A percentile compares a stretch with the other conserved stretches of the same genome.
phyloP scores from a whole-genome alignment of 257 asterid species.

The Gardenia jasminoides region DNA sequence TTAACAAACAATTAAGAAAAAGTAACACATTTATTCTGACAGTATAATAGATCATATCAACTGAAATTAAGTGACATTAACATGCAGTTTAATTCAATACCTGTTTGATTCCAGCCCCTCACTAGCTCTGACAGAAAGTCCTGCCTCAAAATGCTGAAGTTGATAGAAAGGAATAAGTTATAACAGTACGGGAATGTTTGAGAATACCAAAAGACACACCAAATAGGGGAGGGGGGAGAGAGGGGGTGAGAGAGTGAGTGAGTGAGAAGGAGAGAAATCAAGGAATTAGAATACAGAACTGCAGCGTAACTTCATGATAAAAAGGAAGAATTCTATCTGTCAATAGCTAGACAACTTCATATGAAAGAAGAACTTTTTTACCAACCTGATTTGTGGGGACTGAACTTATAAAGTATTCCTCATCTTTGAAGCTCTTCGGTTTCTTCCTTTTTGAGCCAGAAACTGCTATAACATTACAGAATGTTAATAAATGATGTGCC shows the following conservation, averaged over 20 bases:
- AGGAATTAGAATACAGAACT: not conserved
- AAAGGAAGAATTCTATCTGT: not conserved
- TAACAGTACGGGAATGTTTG: not conserved
- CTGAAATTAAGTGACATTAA: not conserved
- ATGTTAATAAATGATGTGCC: not conserved
- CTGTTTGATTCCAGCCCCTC: slow-evolving; percentile 75
- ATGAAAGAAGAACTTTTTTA: not conserved
- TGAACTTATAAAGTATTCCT: slow-evolving; percentile 86
- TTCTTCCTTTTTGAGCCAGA: slow-evolving; percentile 91
- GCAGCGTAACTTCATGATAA: not conserved
- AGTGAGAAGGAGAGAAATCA: not conserved
- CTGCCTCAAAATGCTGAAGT: slow-evolving; percentile 96
- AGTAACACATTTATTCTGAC: not conserved
- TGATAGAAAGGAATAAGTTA: not conserved
- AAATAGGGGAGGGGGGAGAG: not conserved
- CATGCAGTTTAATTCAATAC: slow-evolving; percentile 28
- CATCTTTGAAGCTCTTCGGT: slow-evolving; percentile 73
- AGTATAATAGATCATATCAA: not conserved
- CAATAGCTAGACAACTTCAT: not conserved
- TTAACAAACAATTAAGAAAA: not conserved
- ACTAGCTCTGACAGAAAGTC: slow-evolving; percentile 69
- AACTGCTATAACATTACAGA: slow-evolving; percentile 31
- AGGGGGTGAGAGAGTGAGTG: not conserved
- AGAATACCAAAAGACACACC: not conserved
- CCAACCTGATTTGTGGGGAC: slow-evolving; percentile 87